Base-by-base conservation (phyloP, 257 asterid genomes). In the Penstemon barbatus region DNA sequence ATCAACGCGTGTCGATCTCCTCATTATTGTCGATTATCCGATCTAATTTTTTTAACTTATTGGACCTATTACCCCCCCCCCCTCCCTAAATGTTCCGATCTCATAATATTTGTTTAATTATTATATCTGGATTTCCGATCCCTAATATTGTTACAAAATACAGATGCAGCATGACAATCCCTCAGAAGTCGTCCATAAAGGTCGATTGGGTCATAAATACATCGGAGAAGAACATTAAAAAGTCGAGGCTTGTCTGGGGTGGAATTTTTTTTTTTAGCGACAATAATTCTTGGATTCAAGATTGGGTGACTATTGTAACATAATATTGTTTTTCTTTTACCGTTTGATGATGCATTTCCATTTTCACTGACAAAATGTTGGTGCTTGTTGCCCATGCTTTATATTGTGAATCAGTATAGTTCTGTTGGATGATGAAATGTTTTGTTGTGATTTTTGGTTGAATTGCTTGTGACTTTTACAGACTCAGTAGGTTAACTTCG, bases 251-350 rank as follows among this genome's bases (percentile, higher is more conserved):
- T 15, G 18, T 74, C 57, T 73, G 81, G 81, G 66, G 71, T 83
- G n/a, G 85, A 74, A 63, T 65, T 73, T 66, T 66, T 62, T 12
- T 72, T 70, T 76, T 83, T 71, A 61, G 49, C 69, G 80, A 63
- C 57, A 58, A 56, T 71, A 82, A 77, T 79, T 68, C 56, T 54
- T 78, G 78, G 77, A 64, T 77, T 64, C 70, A 18, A 80, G 79
- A 70, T 82, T 77, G 72, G 13, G 33, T 15, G 71, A 55, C 80
- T 71, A 66, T 61, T 85, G 91, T 82, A 84, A 78, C 70, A 77
- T 86, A 81, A 37, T 75, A 46, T 69, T 74, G 2, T 80, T 75
- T 71, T 41, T 39, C 60, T 66, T 66, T 42, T 57, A 43, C 79
- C 70, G 42, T 70, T 38, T 65, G 19, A 33, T 67, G 57, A 54